Percentiles rank a stretch among this genome's conserved stretches.
phyloP scores from a whole-genome alignment of 768 basidiomycete species.

The Trametes sanguinea region DNA sequence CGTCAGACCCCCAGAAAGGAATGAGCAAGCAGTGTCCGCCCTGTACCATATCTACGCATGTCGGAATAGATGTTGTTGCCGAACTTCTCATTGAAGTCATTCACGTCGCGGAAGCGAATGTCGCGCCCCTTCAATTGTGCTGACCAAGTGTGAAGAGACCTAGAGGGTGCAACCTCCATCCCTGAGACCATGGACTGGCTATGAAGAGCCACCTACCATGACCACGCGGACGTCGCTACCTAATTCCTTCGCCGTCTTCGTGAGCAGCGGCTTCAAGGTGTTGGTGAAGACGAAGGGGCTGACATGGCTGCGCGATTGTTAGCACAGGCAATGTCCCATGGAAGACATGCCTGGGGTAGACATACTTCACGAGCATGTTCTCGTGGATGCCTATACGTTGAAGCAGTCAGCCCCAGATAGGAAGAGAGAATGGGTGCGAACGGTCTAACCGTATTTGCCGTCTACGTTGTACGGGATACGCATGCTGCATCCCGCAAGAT shows the following conservation, averaged over 20 bases:
- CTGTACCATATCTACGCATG: conserved; percentile 25
- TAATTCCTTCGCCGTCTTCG: conserved; percentile 47
- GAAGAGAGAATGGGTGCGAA: not conserved
- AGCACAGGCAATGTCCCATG: conserved; percentile 12
- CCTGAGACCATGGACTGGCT: not conserved
- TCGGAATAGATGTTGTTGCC: conserved; percentile 16
- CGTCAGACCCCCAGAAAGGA: not conserved
- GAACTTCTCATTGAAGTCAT: conserved; percentile 33
- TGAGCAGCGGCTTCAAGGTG: conserved; percentile 53
- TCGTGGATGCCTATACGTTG: conserved; percentile 38
- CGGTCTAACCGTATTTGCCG: conserved; percentile 16
- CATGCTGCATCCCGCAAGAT: conserved; percentile 30
- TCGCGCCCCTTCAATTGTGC: conserved; percentile 9
- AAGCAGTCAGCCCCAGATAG: too few species aligned
- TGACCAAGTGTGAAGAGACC: conserved; percentile 21
- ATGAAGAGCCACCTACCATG: conserved; percentile 38
- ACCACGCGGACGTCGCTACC: conserved; percentile 63
- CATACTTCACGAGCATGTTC: conserved; percentile 49
- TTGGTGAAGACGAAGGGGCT: conserved; percentile 57
- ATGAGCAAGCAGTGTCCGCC: not conserved
- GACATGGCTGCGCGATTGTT: conserved; percentile 45
- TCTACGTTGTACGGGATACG: conserved; percentile 7
- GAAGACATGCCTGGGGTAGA: not conserved
- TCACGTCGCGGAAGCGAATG: conserved; percentile 24
- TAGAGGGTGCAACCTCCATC: not conserved